Percentiles rank a stretch among this genome's conserved stretches.
Conservation (phyloP, 805 yeast genomes). For the Pichia nanzhaoensis region DNA sequence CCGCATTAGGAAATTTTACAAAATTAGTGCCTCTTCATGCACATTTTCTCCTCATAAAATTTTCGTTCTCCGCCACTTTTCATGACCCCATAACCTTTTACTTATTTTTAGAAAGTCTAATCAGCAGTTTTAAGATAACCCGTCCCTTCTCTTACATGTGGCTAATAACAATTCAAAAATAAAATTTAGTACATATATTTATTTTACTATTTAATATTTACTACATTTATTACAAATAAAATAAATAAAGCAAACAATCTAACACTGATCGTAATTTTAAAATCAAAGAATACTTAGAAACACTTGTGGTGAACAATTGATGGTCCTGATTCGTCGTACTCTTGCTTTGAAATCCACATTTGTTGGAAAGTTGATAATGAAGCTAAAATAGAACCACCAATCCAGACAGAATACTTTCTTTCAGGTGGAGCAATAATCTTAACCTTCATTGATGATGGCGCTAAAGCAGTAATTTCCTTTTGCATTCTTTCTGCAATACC, state of each 20-base stretch:
- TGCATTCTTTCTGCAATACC: conserved; percentile 99
- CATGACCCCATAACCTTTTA: no score
- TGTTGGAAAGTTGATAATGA: conserved; percentile 99
- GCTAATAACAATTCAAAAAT: conserved; percentile 4
- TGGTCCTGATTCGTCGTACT: conserved; percentile 99
- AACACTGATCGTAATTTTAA: not conserved
- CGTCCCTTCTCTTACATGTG: no score
- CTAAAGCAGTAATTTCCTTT: conserved; percentile 98
- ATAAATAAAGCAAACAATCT: no score
- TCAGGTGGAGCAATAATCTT: conserved; percentile 99
- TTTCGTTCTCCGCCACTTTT: no score
- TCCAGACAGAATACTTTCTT: conserved; percentile 99
- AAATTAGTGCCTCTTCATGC: not conserved
- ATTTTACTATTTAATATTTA: conserved; percentile 1
- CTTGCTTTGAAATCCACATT: conserved; percentile 99
- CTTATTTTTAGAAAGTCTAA: no score
- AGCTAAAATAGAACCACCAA: conserved; percentile 99
- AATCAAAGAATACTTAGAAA: conserved; percentile 57
- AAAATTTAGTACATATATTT: conserved; percentile 4
- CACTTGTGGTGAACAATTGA: conserved; percentile 96
- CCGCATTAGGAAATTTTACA: conserved; percentile 6
- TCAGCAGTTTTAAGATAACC: no score
- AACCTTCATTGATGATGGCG: conserved; percentile 99
- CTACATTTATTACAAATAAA: not conserved
- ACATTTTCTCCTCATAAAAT: not conserved